phyloP scores from a whole-genome alignment of 192 early-diverging fungal genomes.

The Dissophora globulifera region DNA sequence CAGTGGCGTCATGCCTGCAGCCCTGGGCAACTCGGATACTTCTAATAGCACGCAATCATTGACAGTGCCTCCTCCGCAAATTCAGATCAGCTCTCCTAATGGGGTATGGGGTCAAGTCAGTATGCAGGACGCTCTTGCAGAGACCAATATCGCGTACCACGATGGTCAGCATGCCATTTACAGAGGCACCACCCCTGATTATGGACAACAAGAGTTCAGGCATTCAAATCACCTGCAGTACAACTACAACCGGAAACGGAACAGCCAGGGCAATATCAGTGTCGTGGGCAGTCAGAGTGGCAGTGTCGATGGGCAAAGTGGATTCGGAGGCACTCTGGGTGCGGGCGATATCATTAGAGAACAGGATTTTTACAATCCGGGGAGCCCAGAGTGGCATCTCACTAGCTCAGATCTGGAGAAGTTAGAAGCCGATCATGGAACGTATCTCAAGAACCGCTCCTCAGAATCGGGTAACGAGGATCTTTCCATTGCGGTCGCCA shows the following conservation, averaged over 20 bases:
- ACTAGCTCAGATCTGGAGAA: slow-evolving; percentile 9
- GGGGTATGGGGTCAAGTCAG: neutral
- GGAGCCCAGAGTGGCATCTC: slow-evolving; percentile 33
- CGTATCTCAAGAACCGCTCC: neutral
- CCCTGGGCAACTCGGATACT: too few relatives aligned
- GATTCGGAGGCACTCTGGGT: too few relatives aligned
- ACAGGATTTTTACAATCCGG: too few relatives aligned
- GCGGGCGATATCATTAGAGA: too few relatives aligned
- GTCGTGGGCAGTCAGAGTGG: too few relatives aligned
- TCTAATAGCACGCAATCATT: too few relatives aligned
- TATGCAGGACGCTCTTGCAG: slow-evolving; percentile 22
- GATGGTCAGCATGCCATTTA: slow-evolving; percentile 21
- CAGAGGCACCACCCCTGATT: neutral
- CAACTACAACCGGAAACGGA: slow-evolving; percentile 6
- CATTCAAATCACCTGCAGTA: slow-evolving; percentile 14
- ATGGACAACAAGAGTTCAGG: neutral
- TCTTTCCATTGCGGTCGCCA: neutral
- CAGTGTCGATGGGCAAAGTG: too few relatives aligned
- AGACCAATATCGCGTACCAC: slow-evolving; percentile 23
- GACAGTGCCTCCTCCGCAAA: too few relatives aligned
- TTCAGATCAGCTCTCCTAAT: neutral
- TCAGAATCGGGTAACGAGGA: neutral
- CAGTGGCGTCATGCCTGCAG: too few relatives aligned
- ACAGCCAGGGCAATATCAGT: too few relatives aligned
- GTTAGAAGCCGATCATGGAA: slow-evolving; percentile 3